A percentile compares a stretch with the other conserved stretches of the same genome.
Conservation (phyloP, 2,329 filamentous ascomycete species). For the Chaetomium strumarium region DNA sequence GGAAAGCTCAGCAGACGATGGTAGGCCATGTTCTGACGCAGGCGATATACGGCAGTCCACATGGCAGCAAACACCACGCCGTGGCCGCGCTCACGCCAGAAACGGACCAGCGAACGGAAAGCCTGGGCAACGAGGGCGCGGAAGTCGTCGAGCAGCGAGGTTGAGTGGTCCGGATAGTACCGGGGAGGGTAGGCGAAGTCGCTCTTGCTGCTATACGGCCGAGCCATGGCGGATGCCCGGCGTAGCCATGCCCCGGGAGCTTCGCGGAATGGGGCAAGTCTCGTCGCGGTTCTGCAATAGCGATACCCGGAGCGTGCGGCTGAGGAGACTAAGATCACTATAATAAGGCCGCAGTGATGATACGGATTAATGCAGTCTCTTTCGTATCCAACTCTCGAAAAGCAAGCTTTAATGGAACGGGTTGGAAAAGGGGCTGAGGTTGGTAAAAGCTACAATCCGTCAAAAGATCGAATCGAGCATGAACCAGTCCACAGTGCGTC, state of each 20-base stretch:
- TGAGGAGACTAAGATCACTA: no score
- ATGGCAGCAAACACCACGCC: conserved; percentile 31
- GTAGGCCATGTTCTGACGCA: conserved; percentile 43
- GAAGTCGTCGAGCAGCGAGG: conserved; percentile 35
- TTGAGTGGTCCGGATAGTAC: conserved; percentile 26
- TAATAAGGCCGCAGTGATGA: no score
- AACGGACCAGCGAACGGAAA: conserved; percentile 34
- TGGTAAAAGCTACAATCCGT: no score
- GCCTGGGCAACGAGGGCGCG: conserved; percentile 27
- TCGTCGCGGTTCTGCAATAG: background rate
- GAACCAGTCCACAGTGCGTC: no score
- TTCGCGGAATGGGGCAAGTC: background rate
- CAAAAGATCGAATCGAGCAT: no score
- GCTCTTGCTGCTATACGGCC: conserved; percentile 34
- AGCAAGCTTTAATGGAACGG: no score
- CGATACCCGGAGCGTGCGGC: background rate
- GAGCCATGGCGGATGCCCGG: conserved; percentile 30
- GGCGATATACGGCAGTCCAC: conserved; percentile 28
- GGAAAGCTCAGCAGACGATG: conserved; percentile 55
- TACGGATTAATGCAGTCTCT: no score
- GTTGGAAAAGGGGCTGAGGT: no score
- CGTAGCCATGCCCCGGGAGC: conserved; percentile 27
- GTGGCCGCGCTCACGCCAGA: conserved; percentile 38
- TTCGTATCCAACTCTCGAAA: no score
- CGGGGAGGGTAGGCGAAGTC: conserved; percentile 16